Evolutionary conservation across 768 basidiomycete genomes (phyloP).

Genomic region (Suillus subaureus): DNA sequence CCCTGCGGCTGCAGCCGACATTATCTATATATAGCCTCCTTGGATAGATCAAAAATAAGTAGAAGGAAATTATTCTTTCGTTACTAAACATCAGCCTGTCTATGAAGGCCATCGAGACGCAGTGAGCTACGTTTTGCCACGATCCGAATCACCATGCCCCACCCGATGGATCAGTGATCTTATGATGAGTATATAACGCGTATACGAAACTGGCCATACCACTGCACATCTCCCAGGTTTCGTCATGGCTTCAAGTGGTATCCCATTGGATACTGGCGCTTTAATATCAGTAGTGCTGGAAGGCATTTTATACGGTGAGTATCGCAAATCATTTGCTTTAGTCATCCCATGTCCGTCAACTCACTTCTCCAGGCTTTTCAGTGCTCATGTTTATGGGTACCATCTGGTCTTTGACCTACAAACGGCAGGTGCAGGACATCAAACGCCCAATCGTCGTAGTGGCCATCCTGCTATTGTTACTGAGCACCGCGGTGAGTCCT

Average conservation of each 20-base stretch:
- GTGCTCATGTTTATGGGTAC: not conserved
- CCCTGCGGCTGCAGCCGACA: not conserved
- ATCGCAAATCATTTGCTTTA: not conserved
- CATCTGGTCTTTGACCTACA: not conserved
- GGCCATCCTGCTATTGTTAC: constrained; percentile 20
- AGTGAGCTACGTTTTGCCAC: not conserved
- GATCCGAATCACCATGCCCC: not conserved
- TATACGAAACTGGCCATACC: not conserved
- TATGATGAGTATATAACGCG: not conserved
- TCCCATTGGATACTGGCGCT: not conserved
- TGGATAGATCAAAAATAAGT: no score
- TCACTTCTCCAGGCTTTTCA: not conserved
- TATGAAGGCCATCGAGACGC: not conserved
- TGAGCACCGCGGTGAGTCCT: constrained; percentile 22
- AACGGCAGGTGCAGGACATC: not conserved
- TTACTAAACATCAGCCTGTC: no score
- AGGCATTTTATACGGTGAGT: not conserved
- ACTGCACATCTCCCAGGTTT: not conserved
- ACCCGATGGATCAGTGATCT: not conserved
- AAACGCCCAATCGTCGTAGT: constrained; percentile 17
- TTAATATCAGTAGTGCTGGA: not conserved
- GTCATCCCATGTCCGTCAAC: not conserved
- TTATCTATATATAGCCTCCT: not conserved
- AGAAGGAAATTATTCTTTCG: no score
- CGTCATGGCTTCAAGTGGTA: not conserved